These are phyloP conservation scores for Ehretia macrophylla DNA, from an alignment of 257 asterid species.

Conservation along the genomic window DNA sequence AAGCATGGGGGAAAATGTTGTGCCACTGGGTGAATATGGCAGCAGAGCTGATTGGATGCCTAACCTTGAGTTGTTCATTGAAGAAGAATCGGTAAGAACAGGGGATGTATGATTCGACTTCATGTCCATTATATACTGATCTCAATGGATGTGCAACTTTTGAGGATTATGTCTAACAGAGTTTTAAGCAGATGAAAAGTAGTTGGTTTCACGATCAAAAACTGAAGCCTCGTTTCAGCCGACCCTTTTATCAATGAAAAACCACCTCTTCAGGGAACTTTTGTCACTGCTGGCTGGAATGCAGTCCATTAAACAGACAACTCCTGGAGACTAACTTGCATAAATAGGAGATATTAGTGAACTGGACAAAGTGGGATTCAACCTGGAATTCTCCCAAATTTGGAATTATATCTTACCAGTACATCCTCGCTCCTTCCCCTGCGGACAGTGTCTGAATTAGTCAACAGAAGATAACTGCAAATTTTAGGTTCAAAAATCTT, in stretches of 20 bases:
- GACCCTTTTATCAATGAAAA: slow-evolving; percentile 43
- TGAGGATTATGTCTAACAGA: slow-evolving; percentile 1
- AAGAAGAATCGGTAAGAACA: slow-evolving; percentile 64
- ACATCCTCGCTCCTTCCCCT: slow-evolving; percentile 26
- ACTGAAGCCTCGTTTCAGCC: slow-evolving; percentile 17
- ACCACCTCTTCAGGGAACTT: slow-evolving; percentile 37
- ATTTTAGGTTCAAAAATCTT: not conserved
- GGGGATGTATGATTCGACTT: slow-evolving; percentile 70
- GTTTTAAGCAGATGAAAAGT: slow-evolving; percentile 1
- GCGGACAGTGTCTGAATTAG: slow-evolving; percentile 9
- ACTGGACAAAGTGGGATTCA: slow-evolving; percentile 1
- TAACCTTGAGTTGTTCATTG: slow-evolving; percentile 57
- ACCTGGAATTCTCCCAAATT: not conserved
- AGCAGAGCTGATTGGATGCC: slow-evolving; percentile 62
- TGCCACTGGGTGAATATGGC: slow-evolving; percentile 53
- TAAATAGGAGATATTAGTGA: slow-evolving; percentile 4
- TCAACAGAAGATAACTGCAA: slow-evolving; percentile 13
- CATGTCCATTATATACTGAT: slow-evolving; percentile 45
- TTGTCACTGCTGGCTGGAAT: slow-evolving; percentile 39
- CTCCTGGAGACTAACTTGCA: slow-evolving; percentile 21
- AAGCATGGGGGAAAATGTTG: slow-evolving; percentile 55
- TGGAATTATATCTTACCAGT: slow-evolving; percentile 25
- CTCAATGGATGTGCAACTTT: not conserved
- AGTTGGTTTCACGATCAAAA: not conserved
- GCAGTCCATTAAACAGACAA: slow-evolving; percentile 41